Base-by-base conservation (phyloP, 164 flowering plant genomes). In the Nelumbo lutea region DNA sequence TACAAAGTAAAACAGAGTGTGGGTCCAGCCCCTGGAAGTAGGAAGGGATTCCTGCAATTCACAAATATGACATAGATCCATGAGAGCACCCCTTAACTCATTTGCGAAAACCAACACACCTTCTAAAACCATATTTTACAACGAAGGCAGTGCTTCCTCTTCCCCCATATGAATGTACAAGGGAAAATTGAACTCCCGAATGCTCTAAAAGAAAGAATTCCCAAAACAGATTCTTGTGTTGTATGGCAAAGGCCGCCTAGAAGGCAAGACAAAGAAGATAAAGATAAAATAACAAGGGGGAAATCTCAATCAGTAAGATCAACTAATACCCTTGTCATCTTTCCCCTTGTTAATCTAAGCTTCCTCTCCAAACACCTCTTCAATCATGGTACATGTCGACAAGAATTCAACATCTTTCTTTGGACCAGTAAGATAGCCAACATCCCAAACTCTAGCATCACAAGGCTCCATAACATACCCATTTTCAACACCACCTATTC, bases 311-410 rank as follows among this genome's bases (percentile, higher is more conserved):
- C 27, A 53, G 14, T 11, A 11, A 50, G 14, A 53, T 66, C 77
- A 72, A 51, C 69, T 66, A 61, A 71, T 63, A 64, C 67, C 72
- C 65, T 84, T 65, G 15, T 71, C 81, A 69, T 79, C 82, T 51
- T 4, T 68, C 41, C 66, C 68, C 57, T 72, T 77, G 63, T 65
- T 64, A 63, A 73, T 72, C 81, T 77, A 77, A 61, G 74, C 66
- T 55, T 75, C 88, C 14, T 77, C 82, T 42, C 95, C 87, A 66
- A 89, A 86, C 38, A 87, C 88, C 79, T 86, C 86, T 74, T 87
- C 85, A 43, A 87, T 87, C 88, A 87, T 73, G 59, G 75, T 83
- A 78, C 79, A 77, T 0, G 92, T 84, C 42, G 92, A 83, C 47
- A 85, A 77, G 64, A 88, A 79, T 67, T 87, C 92, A 5, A 77